Evolutionary conservation across 768 basidiomycete species (phyloP), one percentile per base, ranked within the genome.

Genomic region (Agrocybe pediades): DNA sequence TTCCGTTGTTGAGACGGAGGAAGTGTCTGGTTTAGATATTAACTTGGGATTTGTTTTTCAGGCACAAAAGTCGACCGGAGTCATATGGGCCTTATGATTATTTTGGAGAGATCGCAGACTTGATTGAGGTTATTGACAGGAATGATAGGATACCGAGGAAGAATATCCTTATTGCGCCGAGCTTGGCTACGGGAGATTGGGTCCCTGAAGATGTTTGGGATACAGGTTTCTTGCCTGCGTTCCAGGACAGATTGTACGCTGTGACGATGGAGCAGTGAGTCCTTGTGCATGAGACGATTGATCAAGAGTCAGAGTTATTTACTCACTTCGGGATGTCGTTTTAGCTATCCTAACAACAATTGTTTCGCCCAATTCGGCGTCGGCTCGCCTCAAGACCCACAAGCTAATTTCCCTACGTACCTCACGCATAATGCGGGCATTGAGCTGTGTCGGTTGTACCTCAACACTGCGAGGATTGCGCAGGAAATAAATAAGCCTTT

Each of bases 381-480:
- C 0, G 61, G 63, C 36, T 7, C 33, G n/a, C 57, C 51, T 36
- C 64, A 67, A 25, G 68, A 75, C 57, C 78, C 77, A 3, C 83
- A 82, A 58, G 62, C 63, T 9, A 66, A 72, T n/a, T 83, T 90
- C 64, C 67, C 78, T 0, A 56, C 60, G 9, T 91, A 81, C 67
- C 76, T 92, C 27, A 82, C 74, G n/a, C 91, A 93, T 63, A 71
- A 74, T 5, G 68, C 81, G 9, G 81, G 79, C 1, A 66, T 72
- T 19, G 61, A 62, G 25, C 72, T 90, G n/a, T 76, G 85, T n/a
- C 41, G 55, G 1, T 71, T 73, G 6, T 92, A 90, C 65, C 61
- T 81, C 9, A 71, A 71, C 46, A 77, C 82, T 0, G 73, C 81
- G 0, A 55, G 56, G 46, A 71, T 77, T 9, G 83, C 83, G 0